Conservation (phyloP, 2,329 filamentous ascomycete genomes). For the Phialophora verrucosa region DNA sequence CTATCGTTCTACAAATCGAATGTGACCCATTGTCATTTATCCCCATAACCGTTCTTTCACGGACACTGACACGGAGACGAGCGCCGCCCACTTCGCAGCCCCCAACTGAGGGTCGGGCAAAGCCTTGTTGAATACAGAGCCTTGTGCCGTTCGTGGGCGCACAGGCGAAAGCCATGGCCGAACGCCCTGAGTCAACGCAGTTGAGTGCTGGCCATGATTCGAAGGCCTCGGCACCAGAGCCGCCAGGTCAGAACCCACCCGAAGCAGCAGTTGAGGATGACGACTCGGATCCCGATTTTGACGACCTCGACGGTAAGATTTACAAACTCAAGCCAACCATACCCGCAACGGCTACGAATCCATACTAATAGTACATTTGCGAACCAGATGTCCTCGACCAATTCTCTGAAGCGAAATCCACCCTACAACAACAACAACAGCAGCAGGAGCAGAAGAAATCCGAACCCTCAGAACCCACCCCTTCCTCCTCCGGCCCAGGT, state of each 20-base stretch:
- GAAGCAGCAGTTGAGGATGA: slow-evolving; percentile 51
- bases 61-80: too few species aligned
- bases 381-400: slow-evolving; percentile 84
- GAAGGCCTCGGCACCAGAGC: background rate
- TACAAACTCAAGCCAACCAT: background rate
- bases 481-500: slow-evolving; percentile 48
- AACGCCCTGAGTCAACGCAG: slow-evolving; percentile 21
- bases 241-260: slow-evolving; percentile 12
- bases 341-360: background rate
- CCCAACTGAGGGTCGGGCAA: background rate
- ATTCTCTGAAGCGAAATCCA: slow-evolving; percentile 65
- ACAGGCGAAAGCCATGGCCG: slow-evolving; percentile 27
- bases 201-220: slow-evolving; percentile 8
- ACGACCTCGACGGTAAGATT: slow-evolving; percentile 81
- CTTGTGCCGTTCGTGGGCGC: background rate
- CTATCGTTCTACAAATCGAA: background rate
- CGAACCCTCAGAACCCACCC: slow-evolving; percentile 36
- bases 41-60: background rate
- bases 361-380: slow-evolving; percentile 24
- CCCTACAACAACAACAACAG: slow-evolving; percentile 39
- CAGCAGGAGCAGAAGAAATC: slow-evolving; percentile 41
- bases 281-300: slow-evolving; percentile 88
- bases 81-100: background rate
- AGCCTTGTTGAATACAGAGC: background rate
- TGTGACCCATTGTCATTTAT: background rate